Evolutionary conservation across 805 yeast species (phyloP).

Genomic region (Wickerhamiella kazuoi): DNA sequence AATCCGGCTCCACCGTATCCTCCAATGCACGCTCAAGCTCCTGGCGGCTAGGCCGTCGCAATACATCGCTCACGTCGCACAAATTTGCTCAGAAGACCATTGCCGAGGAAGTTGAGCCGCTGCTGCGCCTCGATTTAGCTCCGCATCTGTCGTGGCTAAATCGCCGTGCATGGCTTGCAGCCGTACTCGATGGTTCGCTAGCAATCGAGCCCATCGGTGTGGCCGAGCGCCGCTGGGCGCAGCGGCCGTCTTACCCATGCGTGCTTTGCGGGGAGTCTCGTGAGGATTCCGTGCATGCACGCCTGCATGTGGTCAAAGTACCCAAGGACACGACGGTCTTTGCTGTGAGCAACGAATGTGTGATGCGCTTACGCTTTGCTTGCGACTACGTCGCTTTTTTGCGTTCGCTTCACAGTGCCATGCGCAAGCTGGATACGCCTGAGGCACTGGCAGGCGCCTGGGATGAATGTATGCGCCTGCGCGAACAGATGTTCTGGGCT

Average conservation of each 20-base stretch:
- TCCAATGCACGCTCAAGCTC: conserved; percentile 1
- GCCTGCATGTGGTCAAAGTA: conserved; percentile 48
- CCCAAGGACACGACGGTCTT: conserved; percentile 12
- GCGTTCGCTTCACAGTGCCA: conserved; percentile 39
- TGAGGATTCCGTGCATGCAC: conserved; percentile 51
- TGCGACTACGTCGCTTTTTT: conserved; percentile 72
- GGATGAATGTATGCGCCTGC: conserved; percentile 42
- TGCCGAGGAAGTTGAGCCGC: conserved; percentile 65
- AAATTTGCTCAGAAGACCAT: conserved; percentile 48
- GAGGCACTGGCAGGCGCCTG: conserved; percentile 33
- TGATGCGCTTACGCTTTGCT: conserved; percentile 57
- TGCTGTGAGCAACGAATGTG: conserved; percentile 67
- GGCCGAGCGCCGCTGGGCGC: conserved; percentile 47
- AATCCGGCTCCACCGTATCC: too few species aligned
- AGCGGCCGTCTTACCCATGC: conserved; percentile 44
- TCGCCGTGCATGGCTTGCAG: conserved; percentile 41
- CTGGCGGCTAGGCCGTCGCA: neutral
- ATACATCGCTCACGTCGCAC: neutral
- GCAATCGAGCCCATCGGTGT: conserved; percentile 76
- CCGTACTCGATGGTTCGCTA: conserved; percentile 64
- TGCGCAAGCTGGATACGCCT: conserved; percentile 40
- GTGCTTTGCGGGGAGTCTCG: conserved; percentile 70
- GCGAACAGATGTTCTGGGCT: conserved; percentile 69
- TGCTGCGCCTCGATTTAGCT: conserved; percentile 43
- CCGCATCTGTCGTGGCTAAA: conserved; percentile 47